A percentile compares a stretch with the other conserved stretches of the same genome.
Conservation (phyloP, 1,284 basidiomycete species). For the Fistulinella cinereoalba region DNA sequence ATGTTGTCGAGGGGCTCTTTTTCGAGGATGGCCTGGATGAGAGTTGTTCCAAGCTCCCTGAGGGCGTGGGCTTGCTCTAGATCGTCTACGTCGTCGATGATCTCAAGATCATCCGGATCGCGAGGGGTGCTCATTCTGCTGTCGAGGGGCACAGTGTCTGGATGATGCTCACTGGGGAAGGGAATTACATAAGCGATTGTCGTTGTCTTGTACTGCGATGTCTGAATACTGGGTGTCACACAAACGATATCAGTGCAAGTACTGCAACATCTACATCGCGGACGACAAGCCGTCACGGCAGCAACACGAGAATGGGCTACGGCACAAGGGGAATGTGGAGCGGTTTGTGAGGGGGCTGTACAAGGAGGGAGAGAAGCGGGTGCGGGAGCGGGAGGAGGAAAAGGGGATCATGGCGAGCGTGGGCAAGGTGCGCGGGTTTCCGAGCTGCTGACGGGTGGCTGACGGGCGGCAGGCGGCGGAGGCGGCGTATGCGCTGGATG, state of each 20-base stretch:
- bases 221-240: slow-evolving; percentile 86
- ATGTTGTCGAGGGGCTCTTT: slow-evolving; percentile 49
- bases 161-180: neutral
- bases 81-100: slow-evolving; percentile 22
- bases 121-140: too few relatives aligned
- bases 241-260: slow-evolving; percentile 83
- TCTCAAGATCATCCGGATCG: slow-evolving; percentile 12
- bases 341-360: slow-evolving; percentile 90
- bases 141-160: too few relatives aligned
- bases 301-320: slow-evolving; percentile 91
- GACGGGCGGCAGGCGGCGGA: slow-evolving; percentile 61
- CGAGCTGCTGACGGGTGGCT: too few relatives aligned
- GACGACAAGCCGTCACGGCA: slow-evolving; percentile 90
- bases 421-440: slow-evolving; percentile 72
- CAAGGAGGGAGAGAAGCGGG: slow-evolving; percentile 87
- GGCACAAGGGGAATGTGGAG: slow-evolving; percentile 94
- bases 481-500: slow-evolving; percentile 70
- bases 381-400: slow-evolving; percentile 85
- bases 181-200: slow-evolving; percentile 21
- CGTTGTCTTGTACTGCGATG: slow-evolving; percentile 43
- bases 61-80: slow-evolving; percentile 45
- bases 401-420: slow-evolving; percentile 83
- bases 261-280: slow-evolving; percentile 88
- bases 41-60: slow-evolving; percentile 50
- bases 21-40: slow-evolving; percentile 59